Evolutionary conservation across 805 yeast genomes (phyloP).

Genomic region (Suhomyces faveliae): DNA sequence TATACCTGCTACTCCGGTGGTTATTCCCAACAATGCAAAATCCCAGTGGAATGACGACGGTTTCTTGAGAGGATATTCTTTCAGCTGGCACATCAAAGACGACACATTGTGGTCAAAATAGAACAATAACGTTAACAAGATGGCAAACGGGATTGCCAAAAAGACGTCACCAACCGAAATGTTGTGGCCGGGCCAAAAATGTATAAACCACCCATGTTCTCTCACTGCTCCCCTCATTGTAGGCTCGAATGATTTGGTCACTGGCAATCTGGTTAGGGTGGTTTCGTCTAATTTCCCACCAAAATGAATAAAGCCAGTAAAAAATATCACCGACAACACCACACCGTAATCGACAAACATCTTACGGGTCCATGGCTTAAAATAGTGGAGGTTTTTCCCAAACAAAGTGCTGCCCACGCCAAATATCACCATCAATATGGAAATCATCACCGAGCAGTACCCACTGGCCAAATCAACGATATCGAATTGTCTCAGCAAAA

Average conservation of each 20-base stretch:
- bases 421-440: conserved; percentile 70
- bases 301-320: conserved; percentile 90
- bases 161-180: conserved; percentile 74
- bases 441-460: conserved; percentile 71
- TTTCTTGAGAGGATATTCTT: conserved; percentile 74
- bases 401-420: conserved; percentile 63
- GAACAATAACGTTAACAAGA: conserved; percentile 77
- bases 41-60: conserved; percentile 95
- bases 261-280: conserved; percentile 62
- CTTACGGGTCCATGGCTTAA: conserved; percentile 60
- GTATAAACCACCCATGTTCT: conserved; percentile 71
- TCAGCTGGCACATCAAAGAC: conserved; percentile 86
- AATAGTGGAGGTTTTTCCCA: conserved; percentile 62
- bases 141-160: conserved; percentile 89
- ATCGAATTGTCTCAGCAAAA: conserved; percentile 67
- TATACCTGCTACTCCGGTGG: conserved; percentile 84
- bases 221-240: conserved; percentile 44
- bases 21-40: conserved; percentile 75
- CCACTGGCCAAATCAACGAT: conserved; percentile 46
- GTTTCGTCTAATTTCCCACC: conserved; percentile 70
- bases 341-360: conserved; percentile 83
- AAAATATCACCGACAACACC: conserved; percentile 79
- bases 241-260: conserved; percentile 71
- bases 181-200: conserved; percentile 60
- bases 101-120: conserved; percentile 96